phyloP scores from a whole-genome alignment of 768 basidiomycete genomes.

The Floccularia luteovirens region DNA sequence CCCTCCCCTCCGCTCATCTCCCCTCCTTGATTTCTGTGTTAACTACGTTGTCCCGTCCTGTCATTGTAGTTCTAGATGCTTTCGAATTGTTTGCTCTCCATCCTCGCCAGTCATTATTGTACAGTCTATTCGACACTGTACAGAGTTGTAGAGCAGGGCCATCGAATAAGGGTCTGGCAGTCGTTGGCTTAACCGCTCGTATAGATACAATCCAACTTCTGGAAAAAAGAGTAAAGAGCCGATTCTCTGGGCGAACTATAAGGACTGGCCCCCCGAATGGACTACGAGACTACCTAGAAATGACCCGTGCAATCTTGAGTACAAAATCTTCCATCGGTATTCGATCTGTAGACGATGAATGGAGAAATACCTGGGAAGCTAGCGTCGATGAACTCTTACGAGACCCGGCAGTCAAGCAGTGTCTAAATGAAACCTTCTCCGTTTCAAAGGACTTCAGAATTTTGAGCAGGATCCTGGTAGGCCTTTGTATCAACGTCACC shows the following conservation, averaged over 20 bases:
- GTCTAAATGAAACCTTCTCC: constrained; percentile 52
- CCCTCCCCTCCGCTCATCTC: constrained; percentile 61
- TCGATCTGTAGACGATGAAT: constrained; percentile 32
- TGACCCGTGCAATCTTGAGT: constrained; percentile 40
- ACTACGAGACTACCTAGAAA: constrained; percentile 38
- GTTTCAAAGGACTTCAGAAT: constrained; percentile 54
- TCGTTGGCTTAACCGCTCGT: constrained; percentile 82
- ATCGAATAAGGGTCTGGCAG: constrained; percentile 63
- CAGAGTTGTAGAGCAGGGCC: constrained; percentile 70
- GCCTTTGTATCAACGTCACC: constrained; percentile 11
- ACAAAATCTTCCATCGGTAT: constrained; percentile 13
- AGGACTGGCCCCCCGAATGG: constrained; percentile 58
- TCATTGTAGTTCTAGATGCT: constrained; percentile 79
- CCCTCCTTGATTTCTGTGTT: constrained; percentile 70
- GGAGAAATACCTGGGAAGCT: constrained; percentile 52
- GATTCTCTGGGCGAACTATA: constrained; percentile 90
- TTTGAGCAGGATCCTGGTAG: constrained; percentile 54
- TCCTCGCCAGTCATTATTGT: constrained; percentile 86
- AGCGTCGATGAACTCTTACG: constrained; percentile 50
- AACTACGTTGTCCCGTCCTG: constrained; percentile 72
- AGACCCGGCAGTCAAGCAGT: constrained; percentile 34
- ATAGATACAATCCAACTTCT: constrained; percentile 83
- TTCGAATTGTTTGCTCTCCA: constrained; percentile 93
- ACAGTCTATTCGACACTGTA: constrained; percentile 91
- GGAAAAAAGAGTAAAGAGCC: constrained; percentile 95